These are phyloP conservation scores for Byssoonygena ceratinophila DNA, from an alignment of 2,329 filamentous ascomycete species.

Conservation along the genomic window DNA sequence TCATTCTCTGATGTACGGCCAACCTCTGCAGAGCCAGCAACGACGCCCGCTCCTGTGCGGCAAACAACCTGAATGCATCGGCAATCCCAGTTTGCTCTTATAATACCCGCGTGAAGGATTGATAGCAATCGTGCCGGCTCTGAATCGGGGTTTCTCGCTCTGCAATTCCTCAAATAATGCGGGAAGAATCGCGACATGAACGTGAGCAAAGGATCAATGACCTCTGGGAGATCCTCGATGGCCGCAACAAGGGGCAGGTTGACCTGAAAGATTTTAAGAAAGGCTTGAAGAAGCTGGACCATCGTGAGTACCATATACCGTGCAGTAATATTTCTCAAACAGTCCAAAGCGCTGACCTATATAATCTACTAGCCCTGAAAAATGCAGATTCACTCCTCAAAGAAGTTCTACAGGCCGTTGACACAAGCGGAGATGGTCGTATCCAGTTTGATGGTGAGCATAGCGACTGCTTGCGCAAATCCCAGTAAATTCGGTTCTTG, in stretches of 20 bases:
- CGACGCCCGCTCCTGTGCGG: constrained; percentile 15
- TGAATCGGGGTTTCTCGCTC: too few species aligned
- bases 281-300: constrained; percentile 78
- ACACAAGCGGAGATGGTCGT: constrained; percentile 74
- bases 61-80: constrained; percentile 13
- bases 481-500: background rate
- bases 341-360: constrained; percentile 3
- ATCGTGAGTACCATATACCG: constrained; percentile 52
- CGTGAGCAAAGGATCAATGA: constrained; percentile 71
- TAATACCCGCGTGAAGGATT: constrained; percentile 5
- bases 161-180: constrained; percentile 43
- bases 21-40: constrained; percentile 9
- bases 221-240: constrained; percentile 76
- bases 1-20: constrained; percentile 16
- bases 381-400: constrained; percentile 80
- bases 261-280: constrained; percentile 75
- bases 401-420: constrained; percentile 70
- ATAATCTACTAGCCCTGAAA: constrained; percentile 61
- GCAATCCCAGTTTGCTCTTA: constrained; percentile 13
- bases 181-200: constrained; percentile 65
- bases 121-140: background rate
- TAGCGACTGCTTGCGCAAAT: constrained; percentile 14
- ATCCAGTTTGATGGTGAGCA: constrained; percentile 78
- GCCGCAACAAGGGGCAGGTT: constrained; percentile 63
- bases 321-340: background rate